Conservation (phyloP, 805 yeast species). For the Kuraishia molischiana region DNA sequence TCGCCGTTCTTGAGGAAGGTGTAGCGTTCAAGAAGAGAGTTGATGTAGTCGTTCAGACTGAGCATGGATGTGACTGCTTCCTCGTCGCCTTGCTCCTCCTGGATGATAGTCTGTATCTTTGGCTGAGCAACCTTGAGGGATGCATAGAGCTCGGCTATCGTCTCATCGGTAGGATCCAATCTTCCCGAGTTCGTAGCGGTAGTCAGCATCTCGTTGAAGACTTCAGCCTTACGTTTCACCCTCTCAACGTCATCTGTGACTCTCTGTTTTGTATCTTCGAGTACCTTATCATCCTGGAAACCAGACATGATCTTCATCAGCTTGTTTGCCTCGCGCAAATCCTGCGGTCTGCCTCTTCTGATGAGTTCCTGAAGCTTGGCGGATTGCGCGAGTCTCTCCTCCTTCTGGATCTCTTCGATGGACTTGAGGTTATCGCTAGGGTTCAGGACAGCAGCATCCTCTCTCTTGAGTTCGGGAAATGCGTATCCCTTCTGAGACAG, state of each 20-base stretch:
- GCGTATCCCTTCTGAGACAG: slow-evolving; percentile 83
- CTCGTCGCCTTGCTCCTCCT: slow-evolving; percentile 68
- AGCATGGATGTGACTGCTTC: slow-evolving; percentile 54
- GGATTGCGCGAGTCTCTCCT: slow-evolving; percentile 85
- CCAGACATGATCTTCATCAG: slow-evolving; percentile 99
- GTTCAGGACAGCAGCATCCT: slow-evolving; percentile 87
- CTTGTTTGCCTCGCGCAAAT: slow-evolving; percentile 90
- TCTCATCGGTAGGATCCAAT: slow-evolving; percentile 48
- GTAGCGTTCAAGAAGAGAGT: slow-evolving; percentile 58
- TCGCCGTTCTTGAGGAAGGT: slow-evolving; percentile 55
- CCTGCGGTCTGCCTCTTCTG: slow-evolving; percentile 92
- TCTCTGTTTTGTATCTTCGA: slow-evolving; percentile 64
- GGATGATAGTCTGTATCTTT: slow-evolving; percentile 72
- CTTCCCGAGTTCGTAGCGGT: slow-evolving; percentile 31
- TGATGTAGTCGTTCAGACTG: slow-evolving; percentile 65
- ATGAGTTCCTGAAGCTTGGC: slow-evolving; percentile 94
- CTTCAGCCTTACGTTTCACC: slow-evolving; percentile 75
- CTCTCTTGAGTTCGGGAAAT: slow-evolving; percentile 85
- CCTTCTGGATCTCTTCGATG: slow-evolving; percentile 82
- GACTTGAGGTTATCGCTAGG: slow-evolving; percentile 84
- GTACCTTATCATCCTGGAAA: slow-evolving; percentile 71
- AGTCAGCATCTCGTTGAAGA: slow-evolving; percentile 78
- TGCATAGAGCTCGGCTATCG: slow-evolving; percentile 66
- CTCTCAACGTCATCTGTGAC: slow-evolving; percentile 79
- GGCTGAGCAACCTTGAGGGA: slow-evolving; percentile 81